Evolutionary conservation across 805 yeast genomes (phyloP).

Genomic region (Zygosaccharomyces gambellarensis): DNA sequence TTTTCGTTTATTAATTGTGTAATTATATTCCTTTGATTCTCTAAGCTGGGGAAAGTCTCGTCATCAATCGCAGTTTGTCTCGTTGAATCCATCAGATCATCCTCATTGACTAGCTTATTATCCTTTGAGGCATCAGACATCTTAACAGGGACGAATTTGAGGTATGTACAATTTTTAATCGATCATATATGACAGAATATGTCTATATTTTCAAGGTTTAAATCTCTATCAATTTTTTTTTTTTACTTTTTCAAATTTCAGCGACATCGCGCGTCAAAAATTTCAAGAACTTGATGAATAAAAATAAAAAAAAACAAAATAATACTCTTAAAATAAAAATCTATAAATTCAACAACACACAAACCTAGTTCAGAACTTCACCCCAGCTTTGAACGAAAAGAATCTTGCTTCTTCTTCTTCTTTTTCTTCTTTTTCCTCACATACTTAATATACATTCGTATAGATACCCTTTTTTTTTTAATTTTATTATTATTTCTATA

Average conservation of each 20-base stretch:
- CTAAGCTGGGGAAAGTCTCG: constrained; percentile 9
- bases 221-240: neutral
- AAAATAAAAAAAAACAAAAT: neutral
- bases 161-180: neutral
- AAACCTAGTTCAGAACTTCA: too few species aligned
- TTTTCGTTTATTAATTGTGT: constrained; percentile 12
- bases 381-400: too few species aligned
- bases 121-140: constrained; percentile 1
- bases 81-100: neutral
- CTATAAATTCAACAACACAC: neutral
- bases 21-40: constrained; percentile 22
- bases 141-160: neutral
- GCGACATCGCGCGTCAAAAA: constrained; percentile 4
- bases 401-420: too few species aligned
- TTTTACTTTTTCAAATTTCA: neutral
- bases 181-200: neutral
- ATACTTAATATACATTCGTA: too few species aligned
- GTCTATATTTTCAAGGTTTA: neutral
- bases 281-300: neutral
- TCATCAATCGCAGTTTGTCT: neutral
- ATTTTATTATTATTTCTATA: neutral
- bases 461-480: neutral
- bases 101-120: neutral
- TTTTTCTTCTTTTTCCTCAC: too few species aligned
- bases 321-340: neutral